Base-by-base conservation (phyloP, 2,329 filamentous ascomycete species). In the Thelonectria discophora region DNA sequence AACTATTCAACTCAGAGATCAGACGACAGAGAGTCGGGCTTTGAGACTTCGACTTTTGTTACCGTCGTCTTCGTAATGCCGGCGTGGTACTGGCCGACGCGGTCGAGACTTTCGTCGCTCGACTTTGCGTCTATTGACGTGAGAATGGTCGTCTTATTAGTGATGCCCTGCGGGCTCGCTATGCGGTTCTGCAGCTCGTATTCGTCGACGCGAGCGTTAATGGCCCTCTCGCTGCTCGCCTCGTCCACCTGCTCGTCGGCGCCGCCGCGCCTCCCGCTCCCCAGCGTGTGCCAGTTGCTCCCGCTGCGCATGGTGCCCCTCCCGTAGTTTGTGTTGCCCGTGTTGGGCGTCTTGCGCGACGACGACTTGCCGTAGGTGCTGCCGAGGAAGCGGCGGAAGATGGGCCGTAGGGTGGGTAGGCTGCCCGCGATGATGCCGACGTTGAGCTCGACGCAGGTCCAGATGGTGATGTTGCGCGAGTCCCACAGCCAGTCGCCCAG, bases 381-480 rank as follows among this genome's bases (percentile, higher is more conserved):
- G 12, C 75, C 73, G 13, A 77, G 62, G 51, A 79, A 68, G 13
- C 59, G 58, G 52, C 72, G 72, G 58, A 77, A 77, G 6, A 76
- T 40, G 2, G 77, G 78, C 13, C 75, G 73, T 1, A 79, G 62
- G 5, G 71, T 71, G 0, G 78, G 74, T 10, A 79, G 63, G 47
- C 71, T 77, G 0, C 73, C 77, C 5, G 76, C 77, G 5, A 79
- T 69, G 46, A 80, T 76, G 20, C 76, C 78, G 1, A 75, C 66
- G 58, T 79, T 78, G 61, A 69, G 72, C 60, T 77, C 78, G 55
- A 73, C 65, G 1, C 79, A 75, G 4, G 77, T 77, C 81, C 81
- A 82, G 58, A 83, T 78, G 11, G 80, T 82, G 1, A 86, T 75
- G 66, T 81, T 76, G 27, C 79, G 75, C 2, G 73, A 79, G 60